These are phyloP conservation scores for Apiotrichum sp. DNA, from an alignment of 1,284 basidiomycete genomes.

Conservation along the genomic window DNA sequence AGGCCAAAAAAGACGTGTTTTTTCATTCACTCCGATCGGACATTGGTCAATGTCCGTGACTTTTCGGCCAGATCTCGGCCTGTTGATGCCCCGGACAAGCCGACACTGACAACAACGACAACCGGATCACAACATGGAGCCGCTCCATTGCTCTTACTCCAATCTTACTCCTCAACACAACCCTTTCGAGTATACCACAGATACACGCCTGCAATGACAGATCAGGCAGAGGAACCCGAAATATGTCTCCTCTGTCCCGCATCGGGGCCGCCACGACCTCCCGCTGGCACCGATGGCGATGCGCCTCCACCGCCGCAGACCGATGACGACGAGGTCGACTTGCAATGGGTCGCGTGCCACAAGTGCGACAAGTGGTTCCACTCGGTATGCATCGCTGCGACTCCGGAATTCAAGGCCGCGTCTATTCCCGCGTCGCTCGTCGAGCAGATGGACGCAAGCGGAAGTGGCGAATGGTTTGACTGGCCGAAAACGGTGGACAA, in stretches of 20 bases:
- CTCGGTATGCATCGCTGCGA: conserved; percentile 31
- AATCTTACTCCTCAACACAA: too few species aligned
- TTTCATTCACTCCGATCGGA: not conserved
- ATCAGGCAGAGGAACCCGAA: conserved; percentile 17
- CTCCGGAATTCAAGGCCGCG: conserved; percentile 6
- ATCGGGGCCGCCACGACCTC: conserved; percentile 14
- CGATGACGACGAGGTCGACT: conserved; percentile 8
- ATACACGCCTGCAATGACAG: too few species aligned
- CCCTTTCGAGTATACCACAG: not conserved
- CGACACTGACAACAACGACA: too few species aligned
- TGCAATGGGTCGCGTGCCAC: conserved; percentile 43
- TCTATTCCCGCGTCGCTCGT: conserved; percentile 27
- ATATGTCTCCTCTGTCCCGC: conserved; percentile 20
- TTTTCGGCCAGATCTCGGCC: too few species aligned
- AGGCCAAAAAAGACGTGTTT: not conserved
- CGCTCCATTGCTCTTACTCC: too few species aligned
- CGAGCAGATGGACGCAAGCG: conserved; percentile 19
- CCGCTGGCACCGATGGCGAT: not conserved
- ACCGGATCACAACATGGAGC: too few species aligned
- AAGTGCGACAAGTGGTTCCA: conserved; percentile 44
- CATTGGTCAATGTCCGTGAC: too few species aligned
- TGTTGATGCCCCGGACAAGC: too few species aligned
- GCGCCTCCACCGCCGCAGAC: not conserved
- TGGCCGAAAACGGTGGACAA: conserved; percentile 37
- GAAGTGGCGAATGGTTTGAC: conserved; percentile 29